phyloP scores from a whole-genome alignment of 1,284 basidiomycete species.

The Stygiomarasmius scandens region DNA sequence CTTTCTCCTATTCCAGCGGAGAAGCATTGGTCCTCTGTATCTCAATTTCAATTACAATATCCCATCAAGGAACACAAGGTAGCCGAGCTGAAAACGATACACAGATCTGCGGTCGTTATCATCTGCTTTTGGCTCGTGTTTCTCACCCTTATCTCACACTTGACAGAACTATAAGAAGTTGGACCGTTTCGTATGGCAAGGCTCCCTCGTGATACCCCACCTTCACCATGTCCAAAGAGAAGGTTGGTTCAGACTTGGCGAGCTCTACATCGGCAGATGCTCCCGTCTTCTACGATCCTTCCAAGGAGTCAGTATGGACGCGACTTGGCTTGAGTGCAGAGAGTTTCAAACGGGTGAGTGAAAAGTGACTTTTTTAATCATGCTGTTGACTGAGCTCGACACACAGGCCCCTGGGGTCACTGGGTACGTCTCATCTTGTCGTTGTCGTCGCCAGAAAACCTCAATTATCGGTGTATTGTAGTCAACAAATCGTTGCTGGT shows the following conservation, averaged over 20 bases:
- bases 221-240: not conserved
- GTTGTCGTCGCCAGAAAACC: not conserved
- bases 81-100: no score
- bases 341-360: slow-evolving; percentile 44
- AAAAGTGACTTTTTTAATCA: no score
- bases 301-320: slow-evolving; percentile 46
- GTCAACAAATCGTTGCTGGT: slow-evolving; percentile 39
- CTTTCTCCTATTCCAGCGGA: no score
- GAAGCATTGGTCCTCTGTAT: no score
- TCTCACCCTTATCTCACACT: not conserved
- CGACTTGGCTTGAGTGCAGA: slow-evolving; percentile 39
- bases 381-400: slow-evolving; percentile 43
- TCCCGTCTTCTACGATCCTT: slow-evolving; percentile 41
- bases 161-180: not conserved
- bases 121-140: not conserved
- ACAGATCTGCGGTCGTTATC: no score
- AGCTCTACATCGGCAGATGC: not conserved
- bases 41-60: no score
- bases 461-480: slow-evolving; percentile 15
- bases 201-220: not conserved
- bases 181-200: not conserved
- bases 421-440: slow-evolving; percentile 32
- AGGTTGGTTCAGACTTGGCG: not conserved
- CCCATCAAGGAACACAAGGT: no score
- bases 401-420: slow-evolving; percentile 47